Percentiles rank a stretch among this genome's conserved stretches.
phyloP scores from a whole-genome alignment of 305 asterid genomes.

The Fraxinus dipetala region DNA sequence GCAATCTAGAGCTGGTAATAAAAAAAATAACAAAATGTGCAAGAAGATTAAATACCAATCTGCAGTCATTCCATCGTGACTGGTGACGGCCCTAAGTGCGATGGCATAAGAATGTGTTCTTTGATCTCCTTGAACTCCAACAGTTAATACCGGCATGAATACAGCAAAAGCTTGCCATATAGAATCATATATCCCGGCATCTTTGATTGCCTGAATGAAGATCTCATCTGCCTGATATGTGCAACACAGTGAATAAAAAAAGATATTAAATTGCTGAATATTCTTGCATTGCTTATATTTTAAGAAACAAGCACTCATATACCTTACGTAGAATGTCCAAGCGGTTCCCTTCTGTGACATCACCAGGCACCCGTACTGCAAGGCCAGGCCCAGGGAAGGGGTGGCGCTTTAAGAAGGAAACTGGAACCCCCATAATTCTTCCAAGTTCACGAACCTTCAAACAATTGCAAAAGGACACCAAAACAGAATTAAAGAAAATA shows the following conservation, averaged over 20 bases:
- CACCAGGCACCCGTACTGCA: slow-evolving; percentile 89
- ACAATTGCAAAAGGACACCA: slow-evolving; percentile 13
- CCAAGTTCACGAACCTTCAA: slow-evolving; percentile 83
- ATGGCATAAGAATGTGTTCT: slow-evolving; percentile 88
- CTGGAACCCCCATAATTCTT: slow-evolving; percentile 67
- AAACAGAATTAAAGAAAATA: background rate
- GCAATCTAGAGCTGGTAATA: background rate
- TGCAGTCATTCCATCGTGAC: slow-evolving; percentile 99
- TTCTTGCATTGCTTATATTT: background rate
- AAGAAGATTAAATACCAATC: slow-evolving; percentile 59
- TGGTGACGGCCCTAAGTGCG: slow-evolving; percentile 91
- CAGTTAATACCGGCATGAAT: slow-evolving; percentile 78
- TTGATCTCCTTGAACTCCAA: slow-evolving; percentile 98
- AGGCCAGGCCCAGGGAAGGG: slow-evolving; percentile 99
- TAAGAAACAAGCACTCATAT: slow-evolving; percentile 2
- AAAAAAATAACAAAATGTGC: background rate
- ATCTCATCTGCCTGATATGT: slow-evolving; percentile 78
- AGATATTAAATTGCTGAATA: background rate
- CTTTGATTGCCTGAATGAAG: slow-evolving; percentile 80
- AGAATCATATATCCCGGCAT: slow-evolving; percentile 78
- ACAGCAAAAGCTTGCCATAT: slow-evolving; percentile 99
- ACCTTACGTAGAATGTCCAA: slow-evolving; percentile 89
- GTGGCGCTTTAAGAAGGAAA: slow-evolving; percentile 72
- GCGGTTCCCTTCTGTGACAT: slow-evolving; percentile 73
- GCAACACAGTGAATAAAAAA: background rate